Conservation (phyloP, 2,329 filamentous ascomycete genomes). For the Teratosphaeria epicoccoides region DNA sequence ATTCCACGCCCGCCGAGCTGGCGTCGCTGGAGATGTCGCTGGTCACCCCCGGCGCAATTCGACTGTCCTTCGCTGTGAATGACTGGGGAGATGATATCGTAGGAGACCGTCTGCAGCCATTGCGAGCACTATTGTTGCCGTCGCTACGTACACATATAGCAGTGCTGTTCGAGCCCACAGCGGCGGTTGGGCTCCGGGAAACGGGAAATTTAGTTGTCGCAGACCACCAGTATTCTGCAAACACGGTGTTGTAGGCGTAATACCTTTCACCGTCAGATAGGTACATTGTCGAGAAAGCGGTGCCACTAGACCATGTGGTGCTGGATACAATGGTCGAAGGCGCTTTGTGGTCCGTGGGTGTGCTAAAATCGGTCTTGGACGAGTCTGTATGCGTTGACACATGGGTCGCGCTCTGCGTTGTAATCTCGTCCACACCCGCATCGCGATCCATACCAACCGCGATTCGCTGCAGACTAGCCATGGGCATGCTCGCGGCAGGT, state of each 20-base stretch:
- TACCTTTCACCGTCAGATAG: neutral
- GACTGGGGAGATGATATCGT: too few relatives aligned
- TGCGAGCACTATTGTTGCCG: too few relatives aligned
- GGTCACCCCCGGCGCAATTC: too few relatives aligned
- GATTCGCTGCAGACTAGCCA: neutral
- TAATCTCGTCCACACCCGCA: neutral
- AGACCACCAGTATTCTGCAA: neutral
- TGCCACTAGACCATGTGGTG: neutral
- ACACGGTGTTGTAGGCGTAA: neutral
- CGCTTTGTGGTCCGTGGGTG: neutral
- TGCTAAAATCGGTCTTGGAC: neutral
- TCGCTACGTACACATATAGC: neutral
- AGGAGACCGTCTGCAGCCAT: too few relatives aligned
- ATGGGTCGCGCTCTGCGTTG: neutral
- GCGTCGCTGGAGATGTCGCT: too few relatives aligned
- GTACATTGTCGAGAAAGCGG: neutral
- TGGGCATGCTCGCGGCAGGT: neutral
- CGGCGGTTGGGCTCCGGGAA: neutral
- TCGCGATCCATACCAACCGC: neutral
- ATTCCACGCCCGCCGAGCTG: too few relatives aligned
- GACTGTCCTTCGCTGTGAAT: too few relatives aligned
- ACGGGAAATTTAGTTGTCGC: neutral
- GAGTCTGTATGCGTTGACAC: neutral
- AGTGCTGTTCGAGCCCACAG: neutral
- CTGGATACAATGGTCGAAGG: neutral